Percentiles rank a stretch among this genome's conserved stretches.
Evolutionary conservation across 202 grass and related monocot species (phyloP).

Genomic region (Hordeum pubiflorum): DNA sequence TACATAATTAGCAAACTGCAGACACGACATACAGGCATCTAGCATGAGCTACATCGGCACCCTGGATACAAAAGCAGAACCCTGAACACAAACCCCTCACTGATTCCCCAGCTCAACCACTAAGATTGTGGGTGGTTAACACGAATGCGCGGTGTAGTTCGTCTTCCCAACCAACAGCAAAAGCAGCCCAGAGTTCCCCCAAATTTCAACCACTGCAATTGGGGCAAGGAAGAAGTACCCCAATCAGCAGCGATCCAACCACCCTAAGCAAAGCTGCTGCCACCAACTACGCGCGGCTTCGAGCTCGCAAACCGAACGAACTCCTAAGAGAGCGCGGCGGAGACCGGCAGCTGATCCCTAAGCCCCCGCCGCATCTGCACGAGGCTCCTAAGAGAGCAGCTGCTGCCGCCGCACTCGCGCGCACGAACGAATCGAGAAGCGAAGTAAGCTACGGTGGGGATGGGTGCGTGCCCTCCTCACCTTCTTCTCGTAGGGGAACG

Average conservation of each 20-base stretch:
- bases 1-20: neutral
- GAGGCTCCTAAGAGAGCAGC: neutral
- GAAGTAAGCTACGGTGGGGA: neutral
- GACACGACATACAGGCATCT: neutral
- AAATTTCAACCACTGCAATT: neutral
- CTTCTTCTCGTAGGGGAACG: conserved; percentile 57
- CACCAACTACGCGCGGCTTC: neutral
- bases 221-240: neutral
- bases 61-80: neutral
- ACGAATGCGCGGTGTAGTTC: neutral
- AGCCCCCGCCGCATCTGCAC: neutral
- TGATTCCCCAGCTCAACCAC: neutral
- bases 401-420: neutral
- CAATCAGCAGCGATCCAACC: conserved; percentile 3
- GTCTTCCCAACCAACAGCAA: neutral
- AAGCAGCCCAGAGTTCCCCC: neutral
- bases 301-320: neutral
- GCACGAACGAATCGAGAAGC: neutral
- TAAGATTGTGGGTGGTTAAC: no score
- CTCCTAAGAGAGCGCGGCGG: neutral
- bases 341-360: neutral
- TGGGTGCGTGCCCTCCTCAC: neutral
- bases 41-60: neutral
- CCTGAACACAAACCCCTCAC: neutral
- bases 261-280: neutral